phyloP scores from a whole-genome alignment of 1,139 yeast species.

The Ogataea hybrid region DNA sequence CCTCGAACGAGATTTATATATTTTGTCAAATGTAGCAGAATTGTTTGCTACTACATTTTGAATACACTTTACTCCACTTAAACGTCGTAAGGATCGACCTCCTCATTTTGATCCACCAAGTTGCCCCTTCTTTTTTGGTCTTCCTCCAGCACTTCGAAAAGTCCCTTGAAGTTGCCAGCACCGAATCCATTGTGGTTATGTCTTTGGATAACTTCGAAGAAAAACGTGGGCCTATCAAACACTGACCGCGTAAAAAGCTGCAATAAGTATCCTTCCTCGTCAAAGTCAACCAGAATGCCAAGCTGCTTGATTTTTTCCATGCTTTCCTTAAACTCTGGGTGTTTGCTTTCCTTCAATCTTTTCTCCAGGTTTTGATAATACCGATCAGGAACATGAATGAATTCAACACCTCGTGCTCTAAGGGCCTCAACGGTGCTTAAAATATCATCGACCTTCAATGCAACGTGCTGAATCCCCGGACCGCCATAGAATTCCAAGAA shows the following conservation, averaged over 20 bases:
- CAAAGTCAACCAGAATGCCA: constrained; percentile 72
- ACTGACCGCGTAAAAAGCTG: constrained; percentile 79
- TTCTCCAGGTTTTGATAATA: constrained; percentile 53
- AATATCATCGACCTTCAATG: constrained; percentile 61
- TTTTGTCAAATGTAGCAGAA: not conserved
- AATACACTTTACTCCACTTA: too few relatives aligned
- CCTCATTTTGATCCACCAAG: constrained; percentile 27
- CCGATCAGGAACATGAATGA: constrained; percentile 53
- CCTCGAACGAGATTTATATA: not conserved
- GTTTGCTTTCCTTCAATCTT: constrained; percentile 39
- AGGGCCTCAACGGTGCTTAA: constrained; percentile 53
- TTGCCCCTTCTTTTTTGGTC: constrained; percentile 58
- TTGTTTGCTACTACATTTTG: too few relatives aligned
- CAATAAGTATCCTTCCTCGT: constrained; percentile 64
- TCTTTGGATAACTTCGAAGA: constrained; percentile 78
- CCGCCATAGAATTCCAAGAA: constrained; percentile 73
- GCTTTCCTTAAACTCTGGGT: constrained; percentile 49
- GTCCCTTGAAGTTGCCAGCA: constrained; percentile 79
- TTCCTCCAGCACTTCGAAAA: constrained; percentile 73
- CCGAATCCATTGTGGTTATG: constrained; percentile 83
- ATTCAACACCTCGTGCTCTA: constrained; percentile 63
- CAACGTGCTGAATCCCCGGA: constrained; percentile 83
- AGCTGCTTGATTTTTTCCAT: constrained; percentile 37
- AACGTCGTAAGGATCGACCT: constrained; percentile 10
- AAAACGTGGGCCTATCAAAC: constrained; percentile 76